Evolutionary conservation across 192 early-diverging fungal species (phyloP).

Genomic region (Dissophora globulifera): DNA sequence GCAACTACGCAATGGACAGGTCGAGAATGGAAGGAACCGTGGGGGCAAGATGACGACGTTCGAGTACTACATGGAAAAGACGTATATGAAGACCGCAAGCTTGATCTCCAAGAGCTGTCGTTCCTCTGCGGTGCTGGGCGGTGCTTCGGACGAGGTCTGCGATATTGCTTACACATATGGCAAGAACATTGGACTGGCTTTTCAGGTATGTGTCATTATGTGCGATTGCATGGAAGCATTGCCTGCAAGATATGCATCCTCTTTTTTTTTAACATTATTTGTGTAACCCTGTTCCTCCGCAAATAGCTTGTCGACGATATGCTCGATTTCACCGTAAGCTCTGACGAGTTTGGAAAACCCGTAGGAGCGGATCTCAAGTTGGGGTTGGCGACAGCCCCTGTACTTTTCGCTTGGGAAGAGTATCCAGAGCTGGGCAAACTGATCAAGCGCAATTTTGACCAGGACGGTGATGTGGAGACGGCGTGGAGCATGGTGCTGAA

Average conservation of each 20-base stretch:
- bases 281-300: background rate
- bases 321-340: constrained; percentile 85
- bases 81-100: constrained; percentile 94
- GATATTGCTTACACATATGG: constrained; percentile 91
- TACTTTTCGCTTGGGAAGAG: constrained; percentile 92
- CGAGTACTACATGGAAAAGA: constrained; percentile 95
- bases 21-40: constrained; percentile 32
- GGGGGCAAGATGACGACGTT: constrained; percentile 64
- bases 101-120: constrained; percentile 94
- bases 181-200: constrained; percentile 90
- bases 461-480: constrained; percentile 79
- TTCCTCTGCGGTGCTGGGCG: constrained; percentile 87
- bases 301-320: constrained; percentile 87
- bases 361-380: constrained; percentile 89
- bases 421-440: constrained; percentile 84
- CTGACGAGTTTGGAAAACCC: constrained; percentile 89
- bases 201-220: constrained; percentile 72
- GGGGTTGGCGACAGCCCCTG: constrained; percentile 93
- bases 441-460: constrained; percentile 87
- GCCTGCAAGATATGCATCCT: too few relatives aligned
- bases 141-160: constrained; percentile 73
- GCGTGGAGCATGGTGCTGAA: constrained; percentile 82
- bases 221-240: too few relatives aligned
- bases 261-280: too few relatives aligned
- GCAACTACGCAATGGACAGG: constrained; percentile 74